Conservation (phyloP, 257 asterid species). For the Plantago major region DNA sequence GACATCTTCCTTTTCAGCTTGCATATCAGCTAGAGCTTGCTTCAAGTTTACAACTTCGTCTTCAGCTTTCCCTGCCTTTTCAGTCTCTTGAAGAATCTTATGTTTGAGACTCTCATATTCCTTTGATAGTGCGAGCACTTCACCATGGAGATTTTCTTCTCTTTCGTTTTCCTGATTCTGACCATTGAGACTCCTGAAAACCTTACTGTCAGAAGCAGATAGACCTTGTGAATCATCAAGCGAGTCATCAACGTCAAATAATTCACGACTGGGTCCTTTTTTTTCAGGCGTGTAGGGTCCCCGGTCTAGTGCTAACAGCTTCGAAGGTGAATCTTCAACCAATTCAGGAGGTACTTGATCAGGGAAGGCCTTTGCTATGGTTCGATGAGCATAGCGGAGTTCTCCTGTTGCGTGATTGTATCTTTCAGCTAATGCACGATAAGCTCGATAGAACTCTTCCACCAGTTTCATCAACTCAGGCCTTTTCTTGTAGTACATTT, state of each 20-base stretch:
- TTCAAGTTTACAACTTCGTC: conserved; percentile 51
- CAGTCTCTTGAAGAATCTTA: conserved; percentile 44
- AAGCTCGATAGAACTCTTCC: conserved; percentile 93
- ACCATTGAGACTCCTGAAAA: conserved; percentile 1
- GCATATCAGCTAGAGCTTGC: conserved; percentile 48
- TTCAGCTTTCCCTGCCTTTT: conserved; percentile 58
- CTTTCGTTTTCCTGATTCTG: conserved; percentile 21
- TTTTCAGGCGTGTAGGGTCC: conserved; percentile 51
- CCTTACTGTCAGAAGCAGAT: conserved; percentile 20
- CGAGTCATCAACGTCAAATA: conserved; percentile 32
- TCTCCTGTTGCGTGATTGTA: conserved; percentile 87
- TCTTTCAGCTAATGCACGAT: conserved; percentile 87
- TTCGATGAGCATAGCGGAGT: conserved; percentile 76
- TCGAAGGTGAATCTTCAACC: conserved; percentile 55
- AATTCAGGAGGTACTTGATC: conserved; percentile 61
- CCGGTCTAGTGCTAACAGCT: conserved; percentile 26
- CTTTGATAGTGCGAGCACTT: conserved; percentile 30
- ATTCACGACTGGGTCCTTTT: conserved; percentile 30
- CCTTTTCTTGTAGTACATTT: conserved; percentile 89
- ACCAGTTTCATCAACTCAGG: conserved; percentile 94
- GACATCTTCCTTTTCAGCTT: conserved; percentile 60
- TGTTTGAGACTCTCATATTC: conserved; percentile 47
- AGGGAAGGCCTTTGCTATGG: conserved; percentile 80
- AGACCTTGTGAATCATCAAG: conserved; percentile 20
- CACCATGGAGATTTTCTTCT: conserved; percentile 28